Conservation (phyloP, 2,329 filamentous ascomycete species). For the Ceratocystis cacaofunesta region DNA sequence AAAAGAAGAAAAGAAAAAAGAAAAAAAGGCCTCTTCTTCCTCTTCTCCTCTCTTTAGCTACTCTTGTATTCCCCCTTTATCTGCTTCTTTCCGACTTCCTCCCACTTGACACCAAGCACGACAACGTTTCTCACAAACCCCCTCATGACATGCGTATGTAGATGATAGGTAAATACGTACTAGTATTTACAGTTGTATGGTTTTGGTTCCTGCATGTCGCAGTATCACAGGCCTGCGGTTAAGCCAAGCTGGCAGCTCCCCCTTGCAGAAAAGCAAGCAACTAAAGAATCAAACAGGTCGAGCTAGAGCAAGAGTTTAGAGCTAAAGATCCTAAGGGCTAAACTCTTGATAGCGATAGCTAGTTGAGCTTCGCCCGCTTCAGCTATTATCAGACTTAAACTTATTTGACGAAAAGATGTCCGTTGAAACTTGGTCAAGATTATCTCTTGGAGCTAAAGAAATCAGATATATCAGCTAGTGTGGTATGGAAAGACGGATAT, state of each 20-base stretch:
- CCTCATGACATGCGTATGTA: not conserved
- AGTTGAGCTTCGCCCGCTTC: too few relatives aligned
- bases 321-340: not conserved
- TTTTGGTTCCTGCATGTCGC: not conserved
- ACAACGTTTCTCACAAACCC: not conserved
- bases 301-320: not conserved
- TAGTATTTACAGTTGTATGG: not conserved
- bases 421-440: not conserved
- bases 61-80: not conserved
- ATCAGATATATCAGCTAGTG: conserved; percentile 1
- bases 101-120: not conserved
- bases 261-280: not conserved
- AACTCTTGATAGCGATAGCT: not conserved
- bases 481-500: not conserved
- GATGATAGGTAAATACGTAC: not conserved
- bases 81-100: not conserved
- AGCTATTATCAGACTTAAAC: too few relatives aligned
- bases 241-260: not conserved
- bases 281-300: not conserved
- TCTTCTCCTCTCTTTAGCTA: not conserved
- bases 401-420: not conserved
- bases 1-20: not conserved
- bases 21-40: not conserved
- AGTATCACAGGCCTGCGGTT: not conserved
- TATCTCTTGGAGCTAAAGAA: not conserved